Base-by-base conservation (phyloP, 2,329 filamentous ascomycete species). In the Aspergillus sp. region DNA sequence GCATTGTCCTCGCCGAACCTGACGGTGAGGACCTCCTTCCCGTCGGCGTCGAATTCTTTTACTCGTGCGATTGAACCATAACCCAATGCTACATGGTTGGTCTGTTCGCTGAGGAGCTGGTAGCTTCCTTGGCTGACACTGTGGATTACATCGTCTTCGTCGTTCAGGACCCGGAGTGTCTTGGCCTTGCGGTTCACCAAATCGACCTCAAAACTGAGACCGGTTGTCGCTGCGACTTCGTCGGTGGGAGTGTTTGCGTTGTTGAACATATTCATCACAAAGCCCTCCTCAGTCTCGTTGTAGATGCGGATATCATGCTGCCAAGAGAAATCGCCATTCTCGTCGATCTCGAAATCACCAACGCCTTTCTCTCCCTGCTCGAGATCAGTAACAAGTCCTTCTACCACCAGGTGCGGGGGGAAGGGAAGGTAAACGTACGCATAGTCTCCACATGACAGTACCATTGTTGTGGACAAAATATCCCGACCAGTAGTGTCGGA, bases 251-350 rank as follows among this genome's bases (percentile, higher is more conserved):
- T 67, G 55, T 72, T 69, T 53, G 65, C 66, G 39, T 73, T 71
- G 59, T 72, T 73, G 56, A 73, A 71, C 52, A 71, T 55, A 43
- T 62, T 68, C 17, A 76, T 54, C 9, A 69, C 62, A 50, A 75
- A 62, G 19, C 68, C 67, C 6, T 69, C 67, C 27, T 68, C 64
- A 35, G 74, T 71, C 44, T 70, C 61, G 58, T 73, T 71, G 61
- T 68, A 70, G 48, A 75, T 56, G 37, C 75, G 73, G 11, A 74
- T 72, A 58, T 73, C 66, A 48, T 74, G 71, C 61, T 73, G 71
- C 71, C 71, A 73, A 23, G 69, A 67, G 57, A 67, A 71, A 21
- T 50, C 50, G 33, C 48, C 61, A 33, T 43, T 39, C 33, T 63
- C 56, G 37, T 65, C 66, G 19, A 63, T 61, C 35, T 61, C 50